A percentile compares a stretch with the other conserved stretches of the same genome.
Evolutionary conservation across 306 rosid genomes (phyloP).

Genomic region (Cercis canadensis): DNA sequence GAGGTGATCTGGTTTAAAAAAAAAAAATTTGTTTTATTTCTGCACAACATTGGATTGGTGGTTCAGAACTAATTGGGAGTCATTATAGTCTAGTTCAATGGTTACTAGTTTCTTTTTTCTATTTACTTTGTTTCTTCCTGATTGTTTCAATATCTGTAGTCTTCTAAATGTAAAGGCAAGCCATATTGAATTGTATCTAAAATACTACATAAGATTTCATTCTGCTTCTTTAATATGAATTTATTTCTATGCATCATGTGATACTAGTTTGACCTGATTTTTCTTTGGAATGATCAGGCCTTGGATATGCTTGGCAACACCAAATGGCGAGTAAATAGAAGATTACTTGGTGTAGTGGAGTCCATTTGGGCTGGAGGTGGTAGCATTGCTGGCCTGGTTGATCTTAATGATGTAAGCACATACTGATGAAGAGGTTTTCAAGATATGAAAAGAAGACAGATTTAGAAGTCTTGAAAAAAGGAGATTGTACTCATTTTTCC

Average conservation of each 20-base stretch:
- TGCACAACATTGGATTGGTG: background rate
- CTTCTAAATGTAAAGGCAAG: background rate
- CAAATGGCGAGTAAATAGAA: slow-evolving; percentile 84
- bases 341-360: slow-evolving; percentile 72
- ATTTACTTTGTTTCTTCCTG: background rate
- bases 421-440: slow-evolving; percentile 10
- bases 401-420: slow-evolving; percentile 70
- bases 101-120: slow-evolving; percentile 1
- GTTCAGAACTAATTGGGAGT: slow-evolving; percentile 7
- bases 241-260: slow-evolving; percentile 1
- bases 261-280: background rate
- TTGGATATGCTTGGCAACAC: slow-evolving; percentile 84
- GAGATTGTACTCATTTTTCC: too few relatives aligned
- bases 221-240: slow-evolving; percentile 27
- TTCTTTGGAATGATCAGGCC: slow-evolving; percentile 54
- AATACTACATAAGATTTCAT: background rate
- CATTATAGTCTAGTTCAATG: background rate
- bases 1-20: background rate
- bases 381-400: slow-evolving; percentile 79
- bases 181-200: slow-evolving; percentile 14
- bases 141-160: slow-evolving; percentile 10
- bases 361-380: slow-evolving; percentile 87
- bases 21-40: slow-evolving; percentile 7
- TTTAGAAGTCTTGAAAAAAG: background rate
- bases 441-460: slow-evolving; percentile 1